Evolutionary conservation across 2,329 filamentous ascomycete species (phyloP).

Genomic region (Helminthosporium solani): DNA sequence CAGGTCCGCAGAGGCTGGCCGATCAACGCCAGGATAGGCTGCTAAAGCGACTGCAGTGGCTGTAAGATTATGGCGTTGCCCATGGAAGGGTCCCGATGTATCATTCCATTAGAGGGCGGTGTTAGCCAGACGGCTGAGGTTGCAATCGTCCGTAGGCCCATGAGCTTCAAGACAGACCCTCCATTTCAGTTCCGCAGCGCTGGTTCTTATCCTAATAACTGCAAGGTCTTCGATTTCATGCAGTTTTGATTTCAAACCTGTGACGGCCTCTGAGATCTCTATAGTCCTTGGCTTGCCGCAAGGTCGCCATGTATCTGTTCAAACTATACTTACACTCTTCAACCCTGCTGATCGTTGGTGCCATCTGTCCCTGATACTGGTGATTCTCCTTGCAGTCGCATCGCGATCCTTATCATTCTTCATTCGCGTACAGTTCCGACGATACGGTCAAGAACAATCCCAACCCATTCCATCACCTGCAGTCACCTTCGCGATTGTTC

Average conservation of each 20-base stretch:
- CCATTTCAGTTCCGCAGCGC: slow-evolving; percentile 15
- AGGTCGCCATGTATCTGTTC: slow-evolving; percentile 14
- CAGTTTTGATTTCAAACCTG: slow-evolving; percentile 14
- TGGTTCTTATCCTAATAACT: slow-evolving; percentile 23
- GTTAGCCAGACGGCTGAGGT: slow-evolving; percentile 33
- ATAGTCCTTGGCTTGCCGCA: slow-evolving; percentile 18
- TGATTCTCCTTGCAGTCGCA: slow-evolving; percentile 31
- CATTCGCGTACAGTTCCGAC: slow-evolving; percentile 21
- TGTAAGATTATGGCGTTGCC: too few species aligned
- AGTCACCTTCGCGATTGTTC: slow-evolving; percentile 36
- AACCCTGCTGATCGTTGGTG: slow-evolving; percentile 14
- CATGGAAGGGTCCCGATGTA: slow-evolving; percentile 30
- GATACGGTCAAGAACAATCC: slow-evolving; percentile 20
- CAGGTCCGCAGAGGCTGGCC: slow-evolving; percentile 15
- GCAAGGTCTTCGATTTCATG: slow-evolving; percentile 25
- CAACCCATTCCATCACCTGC: slow-evolving; percentile 39
- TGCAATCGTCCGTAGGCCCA: slow-evolving; percentile 31
- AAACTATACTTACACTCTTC: slow-evolving; percentile 18
- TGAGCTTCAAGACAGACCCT: slow-evolving; percentile 23
- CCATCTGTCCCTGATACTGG: slow-evolving; percentile 11
- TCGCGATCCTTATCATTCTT: slow-evolving; percentile 27
- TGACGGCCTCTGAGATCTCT: slow-evolving; percentile 13
- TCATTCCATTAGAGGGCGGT: slow-evolving; percentile 30
- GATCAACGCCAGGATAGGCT: slow-evolving; percentile 1
- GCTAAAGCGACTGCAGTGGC: slow-evolving; percentile 10